phyloP scores from a whole-genome alignment of 495 filamentous ascomycete species.

The Tetracladium marchalianum region DNA sequence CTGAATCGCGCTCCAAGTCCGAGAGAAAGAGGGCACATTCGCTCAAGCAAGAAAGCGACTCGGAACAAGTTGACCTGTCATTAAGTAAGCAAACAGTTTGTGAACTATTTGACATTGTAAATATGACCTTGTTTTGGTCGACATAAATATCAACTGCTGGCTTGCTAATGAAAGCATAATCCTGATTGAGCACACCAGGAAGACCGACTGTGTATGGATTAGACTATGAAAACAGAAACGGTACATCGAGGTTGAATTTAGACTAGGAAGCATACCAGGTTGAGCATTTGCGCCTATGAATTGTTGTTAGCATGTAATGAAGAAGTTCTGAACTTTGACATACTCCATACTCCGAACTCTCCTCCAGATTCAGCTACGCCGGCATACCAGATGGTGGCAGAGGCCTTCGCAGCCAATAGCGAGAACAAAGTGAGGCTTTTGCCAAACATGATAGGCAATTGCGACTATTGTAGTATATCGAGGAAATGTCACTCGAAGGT shows the following conservation, averaged over 20 bases:
- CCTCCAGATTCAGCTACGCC: constrained; percentile 43
- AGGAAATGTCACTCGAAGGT: too few relatives aligned
- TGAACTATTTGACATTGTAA: neutral
- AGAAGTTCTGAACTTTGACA: neutral
- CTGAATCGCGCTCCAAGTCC: constrained; percentile 42
- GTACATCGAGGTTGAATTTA: neutral
- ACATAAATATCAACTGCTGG: constrained; percentile 34
- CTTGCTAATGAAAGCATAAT: constrained; percentile 41
- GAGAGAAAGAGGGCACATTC: constrained; percentile 37
- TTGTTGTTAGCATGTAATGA: neutral
- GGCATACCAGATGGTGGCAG: constrained; percentile 42
- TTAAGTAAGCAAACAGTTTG: neutral
- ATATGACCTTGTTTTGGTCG: constrained; percentile 32
- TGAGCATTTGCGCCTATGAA: constrained; percentile 1
- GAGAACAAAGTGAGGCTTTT: constrained; percentile 8
- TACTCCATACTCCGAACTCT: constrained; percentile 41
- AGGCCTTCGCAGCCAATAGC: constrained; percentile 24
- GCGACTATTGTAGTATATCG: too few relatives aligned
- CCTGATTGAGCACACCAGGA: constrained; percentile 38
- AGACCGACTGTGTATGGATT: constrained; percentile 23
- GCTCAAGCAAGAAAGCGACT: constrained; percentile 43
- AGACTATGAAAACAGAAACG: too few relatives aligned
- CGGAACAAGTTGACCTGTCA: constrained; percentile 38
- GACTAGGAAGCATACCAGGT: too few relatives aligned
- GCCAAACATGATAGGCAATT: constrained; percentile 1